Evolutionary conservation across 78 protist species (phyloP).

Genomic region (Dictyostelium capitatum): DNA sequence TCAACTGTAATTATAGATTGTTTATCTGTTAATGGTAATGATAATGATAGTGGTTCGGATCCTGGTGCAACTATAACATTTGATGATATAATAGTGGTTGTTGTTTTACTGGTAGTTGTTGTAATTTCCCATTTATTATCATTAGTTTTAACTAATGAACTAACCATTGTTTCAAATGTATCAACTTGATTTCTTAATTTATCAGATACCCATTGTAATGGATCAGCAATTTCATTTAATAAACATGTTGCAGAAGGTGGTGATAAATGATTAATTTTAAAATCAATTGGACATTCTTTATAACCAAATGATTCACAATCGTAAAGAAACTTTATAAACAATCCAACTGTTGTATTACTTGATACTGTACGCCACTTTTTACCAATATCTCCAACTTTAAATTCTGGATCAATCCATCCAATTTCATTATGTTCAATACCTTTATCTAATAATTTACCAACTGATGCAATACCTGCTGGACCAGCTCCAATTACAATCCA

Average conservation of each 20-base stretch:
- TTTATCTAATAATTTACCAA: constrained; percentile 10
- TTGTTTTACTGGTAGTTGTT: too few species aligned
- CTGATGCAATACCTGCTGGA: neutral
- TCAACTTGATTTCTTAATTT: neutral
- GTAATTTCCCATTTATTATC: too few species aligned
- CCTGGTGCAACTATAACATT: neutral
- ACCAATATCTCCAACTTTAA: neutral
- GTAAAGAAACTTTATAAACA: neutral
- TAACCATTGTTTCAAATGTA: neutral
- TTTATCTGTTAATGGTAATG: neutral
- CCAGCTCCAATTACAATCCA: neutral
- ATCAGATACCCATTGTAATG: neutral
- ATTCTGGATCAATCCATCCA: neutral
- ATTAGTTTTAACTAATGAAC: neutral
- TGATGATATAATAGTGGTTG: neutral
- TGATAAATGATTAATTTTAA: neutral
- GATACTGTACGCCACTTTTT: constrained; percentile 13
- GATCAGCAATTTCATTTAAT: neutral
- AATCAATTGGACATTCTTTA: neutral
- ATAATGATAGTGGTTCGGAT: neutral
- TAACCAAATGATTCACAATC: neutral
- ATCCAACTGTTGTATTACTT: constrained; percentile 7
- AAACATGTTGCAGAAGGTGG: neutral
- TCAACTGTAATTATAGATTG: neutral
- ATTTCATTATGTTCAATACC: neutral